Conservation (phyloP, 2,329 filamentous ascomycete species). For the Thelonectria rubi region DNA sequence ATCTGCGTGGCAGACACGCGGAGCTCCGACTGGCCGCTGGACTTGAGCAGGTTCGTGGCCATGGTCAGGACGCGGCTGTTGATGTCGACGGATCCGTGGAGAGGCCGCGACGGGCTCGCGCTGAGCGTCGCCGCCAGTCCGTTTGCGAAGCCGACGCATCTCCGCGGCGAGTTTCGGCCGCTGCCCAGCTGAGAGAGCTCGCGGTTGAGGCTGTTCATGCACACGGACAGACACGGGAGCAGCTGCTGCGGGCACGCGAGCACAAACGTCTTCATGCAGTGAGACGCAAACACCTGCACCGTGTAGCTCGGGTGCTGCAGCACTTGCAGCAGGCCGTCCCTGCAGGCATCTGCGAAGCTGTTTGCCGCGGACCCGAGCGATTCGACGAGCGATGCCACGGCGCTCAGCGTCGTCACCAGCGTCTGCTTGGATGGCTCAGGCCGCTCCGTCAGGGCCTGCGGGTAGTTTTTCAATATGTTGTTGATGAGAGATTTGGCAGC, state of each 20-base stretch:
- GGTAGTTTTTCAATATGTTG: constrained; percentile 91
- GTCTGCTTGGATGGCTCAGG: constrained; percentile 89
- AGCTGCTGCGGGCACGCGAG: constrained; percentile 92
- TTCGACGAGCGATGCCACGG: constrained; percentile 79
- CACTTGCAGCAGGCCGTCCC: constrained; percentile 88
- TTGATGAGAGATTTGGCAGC: constrained; percentile 86
- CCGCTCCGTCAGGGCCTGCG: constrained; percentile 85
- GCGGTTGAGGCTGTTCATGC: constrained; percentile 92
- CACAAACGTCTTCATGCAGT: constrained; percentile 86
- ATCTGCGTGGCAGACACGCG: constrained; percentile 93
- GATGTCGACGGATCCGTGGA: constrained; percentile 95
- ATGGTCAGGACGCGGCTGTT: constrained; percentile 91
- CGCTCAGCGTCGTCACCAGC: constrained; percentile 80
- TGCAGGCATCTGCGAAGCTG: constrained; percentile 80
- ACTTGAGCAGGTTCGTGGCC: constrained; percentile 91
- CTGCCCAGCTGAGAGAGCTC: constrained; percentile 82
- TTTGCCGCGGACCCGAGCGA: constrained; percentile 85
- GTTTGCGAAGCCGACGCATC: constrained; percentile 91
- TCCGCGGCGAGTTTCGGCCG: constrained; percentile 79
- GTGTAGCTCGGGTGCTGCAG: constrained; percentile 95
- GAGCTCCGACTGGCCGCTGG: constrained; percentile 88
- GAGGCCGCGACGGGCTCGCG: constrained; percentile 84
- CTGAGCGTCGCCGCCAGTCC: constrained; percentile 91
- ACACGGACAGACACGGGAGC: constrained; percentile 89
- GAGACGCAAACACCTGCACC: constrained; percentile 89